Base-by-base conservation (phyloP, 2,329 filamentous ascomycete genomes). In the Calycina herbarum region DNA sequence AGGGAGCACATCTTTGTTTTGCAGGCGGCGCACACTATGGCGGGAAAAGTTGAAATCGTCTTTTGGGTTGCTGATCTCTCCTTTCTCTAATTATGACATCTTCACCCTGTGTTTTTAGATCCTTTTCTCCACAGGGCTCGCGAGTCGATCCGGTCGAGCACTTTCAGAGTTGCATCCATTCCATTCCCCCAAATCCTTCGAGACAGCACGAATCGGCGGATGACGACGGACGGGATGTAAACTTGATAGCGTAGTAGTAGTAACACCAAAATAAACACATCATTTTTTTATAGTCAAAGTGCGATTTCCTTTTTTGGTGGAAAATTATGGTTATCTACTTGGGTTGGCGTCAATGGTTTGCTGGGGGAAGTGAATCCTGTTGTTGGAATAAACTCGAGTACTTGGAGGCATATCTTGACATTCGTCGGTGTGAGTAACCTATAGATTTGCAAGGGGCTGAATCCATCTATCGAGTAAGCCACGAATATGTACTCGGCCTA, bases 91-190 rank as follows among this genome's bases (percentile, higher is more conserved):
- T 64, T 70, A 69, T 72, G 66, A 74, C 70, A 54, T 54, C 48
- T 54, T 54, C 48, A 54, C 68, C 63, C 45, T 69, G 71, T 74
- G 71, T 72, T 76, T 76, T 68, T 74, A 73, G 74, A 73, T 75
- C 69, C 67, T 33, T 58, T 54, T 54, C 24, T 24, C 48, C 48
- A 54, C 48, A 54, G 24, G 48, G 48, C 24, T 54, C 48, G 48
- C 48, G 48, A 54, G 48, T 27, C 48, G 48, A 24, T 54, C 20
- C 48, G 48, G 48, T 54, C 48, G 48, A 54, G 48, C 48, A 54
- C 48, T 54, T 54, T 54, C 48, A 11, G 20, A 54, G 48, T 54
- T 54, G 48, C 48, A 54, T 54, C 24, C 24, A 40, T 40, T 40
- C 48, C 31, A 7, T 33, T 33, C 31, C 31, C 48, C 48, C 24